Evolutionary conservation across 257 asterid genomes (phyloP), one percentile per base, ranked within the genome.

Genomic region (Voacanga thouarsii): DNA sequence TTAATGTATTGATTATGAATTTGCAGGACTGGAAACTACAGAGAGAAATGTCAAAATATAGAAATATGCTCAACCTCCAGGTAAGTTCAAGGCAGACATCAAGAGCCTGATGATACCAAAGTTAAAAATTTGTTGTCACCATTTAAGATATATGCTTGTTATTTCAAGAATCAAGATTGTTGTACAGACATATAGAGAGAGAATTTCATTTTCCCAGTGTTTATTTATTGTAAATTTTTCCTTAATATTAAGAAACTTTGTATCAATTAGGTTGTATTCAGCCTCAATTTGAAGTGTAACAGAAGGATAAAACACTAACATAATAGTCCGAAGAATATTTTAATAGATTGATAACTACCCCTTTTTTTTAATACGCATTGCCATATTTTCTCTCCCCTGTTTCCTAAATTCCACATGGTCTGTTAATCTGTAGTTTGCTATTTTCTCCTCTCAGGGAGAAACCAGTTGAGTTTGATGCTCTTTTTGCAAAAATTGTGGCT

Each of bases 1-100:
- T 41, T 30, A 23, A 43, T 3, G 21, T 47, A 8, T 9, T 43
- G 57, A 18, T 59, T 41, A 33, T 26, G 55, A n/a, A 59, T 71
- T 61, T 79, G 82, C 74, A 79, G 82, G 78, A 50, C 16, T n/a
- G 37, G 33, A 47, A 28, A 19, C 21, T 63, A 8, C 78, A 12
- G n/a, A 61, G 23, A 51, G 43, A 61, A 11, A 21, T 6, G 37
- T 24, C 19, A 11, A 43, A 56, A 45, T 56, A 14, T n/a, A 59
- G 57, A 57, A 30, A 45, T 45, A 60, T 45, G 65, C 51, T 78
- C 72, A 14, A 71, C 24, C 37, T 75, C 64, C 6, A 30, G 47
- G 53, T 30, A 30, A 47, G 45, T 49, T 33, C 50, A 6, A 60
- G 68, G 57, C 72, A 64, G 72, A 65, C 30, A 21, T 49, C 80